These are phyloP conservation scores for Exophiala aquamarina DNA, from an alignment of 2,329 filamentous ascomycete species.

Conservation along the genomic window DNA sequence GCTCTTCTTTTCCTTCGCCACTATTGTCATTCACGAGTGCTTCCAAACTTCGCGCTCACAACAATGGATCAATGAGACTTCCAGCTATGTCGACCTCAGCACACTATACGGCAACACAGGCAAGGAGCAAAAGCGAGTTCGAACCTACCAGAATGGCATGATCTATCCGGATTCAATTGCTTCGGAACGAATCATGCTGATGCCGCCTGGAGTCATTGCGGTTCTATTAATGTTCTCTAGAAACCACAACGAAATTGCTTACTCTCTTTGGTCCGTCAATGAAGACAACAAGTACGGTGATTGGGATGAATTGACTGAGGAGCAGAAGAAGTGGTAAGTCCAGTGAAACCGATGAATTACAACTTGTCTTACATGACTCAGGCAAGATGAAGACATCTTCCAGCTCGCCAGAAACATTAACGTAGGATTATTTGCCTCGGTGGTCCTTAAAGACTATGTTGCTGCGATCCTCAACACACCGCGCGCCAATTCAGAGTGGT, in stretches of 20 bases:
- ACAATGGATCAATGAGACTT: constrained; percentile 48
- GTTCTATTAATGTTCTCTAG: constrained; percentile 46
- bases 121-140: constrained; percentile 42
- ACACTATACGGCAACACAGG: constrained; percentile 48
- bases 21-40: constrained; percentile 50
- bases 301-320: constrained; percentile 40
- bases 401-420: constrained; percentile 49
- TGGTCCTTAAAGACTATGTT: constrained; percentile 49
- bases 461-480: constrained; percentile 48
- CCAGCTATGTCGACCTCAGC: constrained; percentile 49
- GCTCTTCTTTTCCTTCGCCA: constrained; percentile 50
- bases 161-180: constrained; percentile 47
- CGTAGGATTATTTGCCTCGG: constrained; percentile 47
- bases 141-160: constrained; percentile 44
- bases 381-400: constrained; percentile 52
- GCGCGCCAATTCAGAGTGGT: constrained; percentile 47
- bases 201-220: constrained; percentile 48
- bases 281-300: constrained; percentile 44
- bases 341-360: no score
- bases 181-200: constrained; percentile 48
- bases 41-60: constrained; percentile 45
- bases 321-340: constrained; percentile 39
- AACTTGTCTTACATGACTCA: constrained; percentile 16
- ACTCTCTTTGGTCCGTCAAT: constrained; percentile 43
- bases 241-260: constrained; percentile 47